A percentile compares a stretch with the other conserved stretches of the same genome.
Evolutionary conservation across 1,284 basidiomycete species (phyloP).

Genomic region (Ceratobasidium sp.): DNA sequence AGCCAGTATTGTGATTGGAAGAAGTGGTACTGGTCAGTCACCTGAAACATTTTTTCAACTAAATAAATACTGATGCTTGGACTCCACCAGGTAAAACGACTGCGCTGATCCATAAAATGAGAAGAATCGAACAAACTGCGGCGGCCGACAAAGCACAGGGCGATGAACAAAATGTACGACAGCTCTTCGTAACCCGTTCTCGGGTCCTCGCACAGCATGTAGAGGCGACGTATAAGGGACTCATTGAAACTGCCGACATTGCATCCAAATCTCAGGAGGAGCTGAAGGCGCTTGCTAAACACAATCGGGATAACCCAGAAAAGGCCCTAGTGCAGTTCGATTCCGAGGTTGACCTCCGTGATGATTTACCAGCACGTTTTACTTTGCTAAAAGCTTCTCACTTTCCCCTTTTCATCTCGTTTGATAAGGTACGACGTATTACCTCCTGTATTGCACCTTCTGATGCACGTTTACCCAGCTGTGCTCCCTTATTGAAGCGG

Average conservation of each 20-base stretch:
- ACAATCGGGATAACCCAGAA: constrained; percentile 10
- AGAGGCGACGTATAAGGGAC: constrained; percentile 22
- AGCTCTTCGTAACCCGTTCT: constrained; percentile 14
- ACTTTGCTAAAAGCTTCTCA: constrained; percentile 11
- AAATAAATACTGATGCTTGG: too few relatives aligned
- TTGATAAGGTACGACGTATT: constrained; percentile 26
- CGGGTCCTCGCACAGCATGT: constrained; percentile 25
- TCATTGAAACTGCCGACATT: constrained; percentile 6
- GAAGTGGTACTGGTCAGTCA: constrained; percentile 23
- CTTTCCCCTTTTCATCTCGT: constrained; percentile 35
- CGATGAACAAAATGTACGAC: not conserved
- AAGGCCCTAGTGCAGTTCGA: constrained; percentile 22
- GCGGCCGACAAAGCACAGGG: too few relatives aligned
- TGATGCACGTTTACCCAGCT: not conserved
- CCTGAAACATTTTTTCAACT: too few relatives aligned
- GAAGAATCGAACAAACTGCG: constrained; percentile 4
- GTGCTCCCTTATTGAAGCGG: constrained; percentile 21
- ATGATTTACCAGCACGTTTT: constrained; percentile 24
- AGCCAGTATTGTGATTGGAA: not conserved
- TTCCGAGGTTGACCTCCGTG: constrained; percentile 12
- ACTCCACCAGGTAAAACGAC: constrained; percentile 32
- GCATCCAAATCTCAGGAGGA: not conserved
- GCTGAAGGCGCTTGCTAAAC: constrained; percentile 20
- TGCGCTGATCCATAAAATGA: constrained; percentile 18
- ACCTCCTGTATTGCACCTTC: not conserved